Evolutionary conservation across 495 filamentous ascomycete genomes (phyloP).

Genomic region (Mytilinidion resinicola): DNA sequence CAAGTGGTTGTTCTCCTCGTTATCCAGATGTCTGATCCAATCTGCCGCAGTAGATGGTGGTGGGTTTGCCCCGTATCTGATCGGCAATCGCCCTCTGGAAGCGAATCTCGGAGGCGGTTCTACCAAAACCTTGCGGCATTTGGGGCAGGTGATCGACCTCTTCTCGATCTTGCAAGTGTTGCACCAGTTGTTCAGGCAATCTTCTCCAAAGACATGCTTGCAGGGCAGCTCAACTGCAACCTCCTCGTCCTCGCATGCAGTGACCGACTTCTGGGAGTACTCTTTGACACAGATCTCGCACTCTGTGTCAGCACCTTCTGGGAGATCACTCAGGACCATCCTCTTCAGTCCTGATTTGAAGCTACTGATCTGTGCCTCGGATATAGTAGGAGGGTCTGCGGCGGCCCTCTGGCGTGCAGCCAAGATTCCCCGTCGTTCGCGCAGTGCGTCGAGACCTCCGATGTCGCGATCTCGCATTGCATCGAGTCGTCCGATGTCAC

Average conservation of each 20-base stretch:
- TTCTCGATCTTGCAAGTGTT: constrained; percentile 25
- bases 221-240: constrained; percentile 25
- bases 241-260: constrained; percentile 22
- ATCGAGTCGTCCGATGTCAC: too few relatives aligned
- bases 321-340: constrained; percentile 18
- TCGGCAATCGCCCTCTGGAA: too few relatives aligned
- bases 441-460: too few relatives aligned
- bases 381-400: neutral
- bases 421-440: too few relatives aligned
- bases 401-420: too few relatives aligned
- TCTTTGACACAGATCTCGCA: constrained; percentile 30
- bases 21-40: too few relatives aligned
- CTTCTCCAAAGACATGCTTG: constrained; percentile 26
- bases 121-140: constrained; percentile 20
- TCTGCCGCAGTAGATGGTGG: too few relatives aligned
- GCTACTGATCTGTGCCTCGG: constrained; percentile 10
- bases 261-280: constrained; percentile 12
- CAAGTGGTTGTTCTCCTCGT: too few relatives aligned
- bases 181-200: constrained; percentile 27
- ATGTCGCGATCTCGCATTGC: too few relatives aligned
- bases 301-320: constrained; percentile 5
- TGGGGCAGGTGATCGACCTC: constrained; percentile 27
- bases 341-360: constrained; percentile 16
- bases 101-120: too few relatives aligned
- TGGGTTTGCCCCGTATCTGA: too few relatives aligned